A percentile compares a stretch with the other conserved stretches of the same genome.
Evolutionary conservation across 1,284 basidiomycete species (phyloP).

Genomic region (Hymenochaete sp.): DNA sequence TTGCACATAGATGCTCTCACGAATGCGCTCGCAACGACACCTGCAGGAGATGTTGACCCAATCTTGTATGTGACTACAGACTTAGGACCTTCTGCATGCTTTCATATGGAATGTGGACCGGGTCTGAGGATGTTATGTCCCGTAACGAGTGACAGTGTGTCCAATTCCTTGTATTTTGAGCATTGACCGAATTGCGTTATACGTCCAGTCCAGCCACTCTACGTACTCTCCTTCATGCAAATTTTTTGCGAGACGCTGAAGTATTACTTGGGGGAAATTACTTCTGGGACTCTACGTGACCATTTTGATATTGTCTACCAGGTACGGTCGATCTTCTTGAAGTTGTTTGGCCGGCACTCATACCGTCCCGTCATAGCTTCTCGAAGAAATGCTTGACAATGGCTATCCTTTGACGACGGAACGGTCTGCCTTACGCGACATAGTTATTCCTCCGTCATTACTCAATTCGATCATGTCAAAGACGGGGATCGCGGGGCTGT

Average conservation of each 20-base stretch:
- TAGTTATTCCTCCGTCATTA: slow-evolving; percentile 81
- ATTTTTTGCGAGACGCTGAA: slow-evolving; percentile 76
- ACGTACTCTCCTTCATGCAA: slow-evolving; percentile 84
- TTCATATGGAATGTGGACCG: slow-evolving; percentile 72
- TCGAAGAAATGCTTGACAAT: slow-evolving; percentile 93
- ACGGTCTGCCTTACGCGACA: slow-evolving; percentile 84
- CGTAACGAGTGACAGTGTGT: slow-evolving; percentile 70
- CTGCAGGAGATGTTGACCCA: slow-evolving; percentile 56
- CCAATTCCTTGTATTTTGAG: background rate
- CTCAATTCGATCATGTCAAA: slow-evolving; percentile 69
- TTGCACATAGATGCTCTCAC: slow-evolving; percentile 84
- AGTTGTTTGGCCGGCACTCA: no score
- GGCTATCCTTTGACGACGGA: slow-evolving; percentile 95
- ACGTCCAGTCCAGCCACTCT: slow-evolving; percentile 72
- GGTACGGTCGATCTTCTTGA: slow-evolving; percentile 34
- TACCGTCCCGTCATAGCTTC: slow-evolving; percentile 46
- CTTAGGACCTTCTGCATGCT: slow-evolving; percentile 58
- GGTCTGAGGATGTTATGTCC: slow-evolving; percentile 71
- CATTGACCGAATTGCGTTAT: slow-evolving; percentile 17
- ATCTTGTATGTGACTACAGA: slow-evolving; percentile 55
- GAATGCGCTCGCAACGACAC: slow-evolving; percentile 52
- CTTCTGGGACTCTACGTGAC: slow-evolving; percentile 72
- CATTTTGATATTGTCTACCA: slow-evolving; percentile 97
- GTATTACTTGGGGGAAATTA: slow-evolving; percentile 79
- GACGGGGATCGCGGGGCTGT: slow-evolving; percentile 44